Percentiles rank a stretch among this genome's conserved stretches.
Conservation (phyloP, 371 early-diverging fungal species). For the Batkoa obscura region DNA sequence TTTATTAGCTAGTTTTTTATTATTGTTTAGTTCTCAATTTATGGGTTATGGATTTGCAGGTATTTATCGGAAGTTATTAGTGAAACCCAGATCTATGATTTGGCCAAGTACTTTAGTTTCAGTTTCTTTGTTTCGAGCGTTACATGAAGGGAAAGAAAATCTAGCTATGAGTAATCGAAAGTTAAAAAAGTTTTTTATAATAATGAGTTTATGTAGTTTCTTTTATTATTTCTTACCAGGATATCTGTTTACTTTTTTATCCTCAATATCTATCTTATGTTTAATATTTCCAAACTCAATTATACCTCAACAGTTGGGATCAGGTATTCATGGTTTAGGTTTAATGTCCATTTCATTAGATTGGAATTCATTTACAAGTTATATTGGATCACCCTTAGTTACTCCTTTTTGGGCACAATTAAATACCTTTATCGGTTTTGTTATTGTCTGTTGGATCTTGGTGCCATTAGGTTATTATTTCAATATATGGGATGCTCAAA, state of each 20-base stretch:
- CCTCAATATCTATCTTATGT: slow-evolving; percentile 20
- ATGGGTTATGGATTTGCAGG: slow-evolving; percentile 71
- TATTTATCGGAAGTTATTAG: slow-evolving; percentile 30
- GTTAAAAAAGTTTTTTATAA: slow-evolving; percentile 15
- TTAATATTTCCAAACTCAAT: slow-evolving; percentile 24
- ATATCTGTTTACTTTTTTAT: slow-evolving; percentile 29
- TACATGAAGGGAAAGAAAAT: slow-evolving; percentile 26
- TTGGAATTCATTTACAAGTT: slow-evolving; percentile 16
- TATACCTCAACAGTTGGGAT: slow-evolving; percentile 26
- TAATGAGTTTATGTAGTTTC: slow-evolving; percentile 18
- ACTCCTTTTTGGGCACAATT: slow-evolving; percentile 16
- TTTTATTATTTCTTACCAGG: slow-evolving; percentile 34
- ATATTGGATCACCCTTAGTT: slow-evolving; percentile 13
- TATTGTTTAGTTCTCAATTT: not conserved
- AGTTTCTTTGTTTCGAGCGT: slow-evolving; percentile 48
- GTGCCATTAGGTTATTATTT: slow-evolving; percentile 38
- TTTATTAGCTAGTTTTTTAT: not conserved
- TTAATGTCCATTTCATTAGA: slow-evolving; percentile 15
- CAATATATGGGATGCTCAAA: slow-evolving; percentile 31
- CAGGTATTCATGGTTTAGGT: slow-evolving; percentile 22
- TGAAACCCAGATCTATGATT: slow-evolving; percentile 47
- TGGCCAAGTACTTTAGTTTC: slow-evolving; percentile 53
- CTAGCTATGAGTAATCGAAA: not conserved
- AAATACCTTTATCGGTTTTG: slow-evolving; percentile 26
- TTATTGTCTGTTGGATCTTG: slow-evolving; percentile 40